Conservation (phyloP, 805 yeast species). For the Metahyphopichia silvanorum region DNA sequence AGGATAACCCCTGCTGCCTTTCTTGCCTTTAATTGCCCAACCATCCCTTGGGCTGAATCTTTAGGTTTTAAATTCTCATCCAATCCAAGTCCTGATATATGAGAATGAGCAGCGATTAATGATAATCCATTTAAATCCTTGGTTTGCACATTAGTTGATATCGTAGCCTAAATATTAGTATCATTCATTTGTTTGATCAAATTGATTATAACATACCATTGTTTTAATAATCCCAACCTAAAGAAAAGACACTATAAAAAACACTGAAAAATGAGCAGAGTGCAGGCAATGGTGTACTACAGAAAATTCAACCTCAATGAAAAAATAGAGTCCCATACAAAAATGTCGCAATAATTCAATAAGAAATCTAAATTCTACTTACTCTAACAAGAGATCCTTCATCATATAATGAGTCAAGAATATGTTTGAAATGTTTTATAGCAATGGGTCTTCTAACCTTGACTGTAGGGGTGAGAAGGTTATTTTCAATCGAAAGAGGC, state of each 20-base stretch:
- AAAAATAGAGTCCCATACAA: too few relatives aligned
- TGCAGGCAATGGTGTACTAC: too few relatives aligned
- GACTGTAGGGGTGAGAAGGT: slow-evolving; percentile 65
- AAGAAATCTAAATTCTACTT: slow-evolving; percentile 15
- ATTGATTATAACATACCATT: slow-evolving; percentile 3
- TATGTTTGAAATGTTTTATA: slow-evolving; percentile 18
- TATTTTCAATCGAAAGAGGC: slow-evolving; percentile 60
- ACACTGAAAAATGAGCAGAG: too few relatives aligned
- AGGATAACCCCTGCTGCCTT: slow-evolving; percentile 93
- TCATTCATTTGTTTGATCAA: background rate
- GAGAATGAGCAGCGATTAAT: slow-evolving; percentile 96
- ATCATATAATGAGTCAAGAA: slow-evolving; percentile 24
- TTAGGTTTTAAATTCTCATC: slow-evolving; percentile 87
- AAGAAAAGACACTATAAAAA: too few relatives aligned
- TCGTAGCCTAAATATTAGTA: slow-evolving; percentile 13
- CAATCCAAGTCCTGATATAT: slow-evolving; percentile 93
- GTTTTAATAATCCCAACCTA: too few relatives aligned
- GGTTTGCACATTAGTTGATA: slow-evolving; percentile 28
- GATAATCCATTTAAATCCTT: slow-evolving; percentile 49
- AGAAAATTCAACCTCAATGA: too few relatives aligned
- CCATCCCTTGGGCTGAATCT: slow-evolving; percentile 86
- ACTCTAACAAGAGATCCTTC: slow-evolving; percentile 27
- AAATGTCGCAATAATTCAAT: too few relatives aligned
- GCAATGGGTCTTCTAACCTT: slow-evolving; percentile 44
- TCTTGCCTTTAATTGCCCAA: slow-evolving; percentile 93